Evolutionary conservation across 1,284 basidiomycete genomes (phyloP), one percentile per base, ranked within the genome.

Genomic region (Irpex sp.): DNA sequence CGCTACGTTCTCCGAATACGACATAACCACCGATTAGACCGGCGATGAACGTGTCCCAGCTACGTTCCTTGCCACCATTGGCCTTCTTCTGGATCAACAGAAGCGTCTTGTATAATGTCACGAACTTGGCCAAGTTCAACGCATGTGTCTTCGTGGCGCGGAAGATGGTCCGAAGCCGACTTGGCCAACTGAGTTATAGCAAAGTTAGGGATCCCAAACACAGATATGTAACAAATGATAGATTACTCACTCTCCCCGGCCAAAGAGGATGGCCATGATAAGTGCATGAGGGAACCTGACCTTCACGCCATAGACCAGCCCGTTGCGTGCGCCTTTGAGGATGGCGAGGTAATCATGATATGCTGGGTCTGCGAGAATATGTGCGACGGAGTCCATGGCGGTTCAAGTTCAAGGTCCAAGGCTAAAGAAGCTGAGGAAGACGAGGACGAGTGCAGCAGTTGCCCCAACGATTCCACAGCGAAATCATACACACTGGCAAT

Each of bases 251-350:
- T 93, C 87, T 81, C 92, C 93, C 64, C 91, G 86, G 36, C 92
- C 91, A 73, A 99, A 99, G 34, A 99, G 82, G 65, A 98, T 86
- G n/a, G 95, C 92, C 97, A 99, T 99, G 62, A 99, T 91, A 31
- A 99, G 81, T 2, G 97, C 97, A 84, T 99, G 97, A n/a, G 97
- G 97, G 74, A 97, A 97, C 55, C 94, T 83, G 70, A 98, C 93
- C 82, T 98, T 98, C 72, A 92, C 91, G 58, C 91, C 91, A 68
- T 93, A 93, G 5, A 98, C 94, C 64, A 97, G 83, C 8, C 97
- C 97, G 77, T 98, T 98, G 37, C 97, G 86, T 37, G 94, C 94
- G 55, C 96, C 97, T 77, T 99, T 99, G 73, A 98, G 76, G 70
- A 99, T 89, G 21, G 93, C 89, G 56, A 99, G 85, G 67, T 92